These are phyloP conservation scores for Eucalyptus shirleyi DNA, from an alignment of 345 rosid species.

Conservation along the genomic window DNA sequence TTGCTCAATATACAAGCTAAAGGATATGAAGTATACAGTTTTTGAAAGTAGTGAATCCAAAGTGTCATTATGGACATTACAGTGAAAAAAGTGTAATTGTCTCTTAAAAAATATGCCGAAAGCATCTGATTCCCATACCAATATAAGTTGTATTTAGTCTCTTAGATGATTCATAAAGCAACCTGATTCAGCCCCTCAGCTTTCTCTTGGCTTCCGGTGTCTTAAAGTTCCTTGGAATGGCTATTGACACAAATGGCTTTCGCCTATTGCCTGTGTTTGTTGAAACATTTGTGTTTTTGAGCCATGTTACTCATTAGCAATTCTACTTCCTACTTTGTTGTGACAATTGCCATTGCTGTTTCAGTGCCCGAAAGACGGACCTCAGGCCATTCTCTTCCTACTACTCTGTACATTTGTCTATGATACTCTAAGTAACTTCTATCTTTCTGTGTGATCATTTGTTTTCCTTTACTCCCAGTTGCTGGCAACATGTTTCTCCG, in stretches of 20 bases:
- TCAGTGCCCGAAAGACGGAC: neutral
- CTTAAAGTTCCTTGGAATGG: neutral
- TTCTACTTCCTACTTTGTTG: neutral
- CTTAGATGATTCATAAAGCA: neutral
- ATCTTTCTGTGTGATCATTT: neutral
- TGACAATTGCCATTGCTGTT: neutral
- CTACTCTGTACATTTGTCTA: neutral
- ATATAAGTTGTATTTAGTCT: neutral
- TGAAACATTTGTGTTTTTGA: neutral
- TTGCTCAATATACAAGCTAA: neutral
- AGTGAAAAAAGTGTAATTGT: neutral
- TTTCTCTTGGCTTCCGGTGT: neutral
- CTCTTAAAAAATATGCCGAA: neutral
- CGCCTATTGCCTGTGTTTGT: neutral
- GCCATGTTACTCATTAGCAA: neutral
- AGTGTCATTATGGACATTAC: neutral
- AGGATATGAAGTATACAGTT: neutral
- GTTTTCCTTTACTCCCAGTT: neutral
- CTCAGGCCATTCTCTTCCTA: neutral
- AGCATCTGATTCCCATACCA: neutral
- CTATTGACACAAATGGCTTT: neutral
- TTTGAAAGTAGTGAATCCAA: neutral
- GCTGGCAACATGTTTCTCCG: neutral
- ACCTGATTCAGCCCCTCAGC: neutral
- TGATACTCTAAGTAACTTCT: neutral